Base-by-base conservation (phyloP, 2,329 filamentous ascomycete genomes). In the Cladosporium halotolerans region DNA sequence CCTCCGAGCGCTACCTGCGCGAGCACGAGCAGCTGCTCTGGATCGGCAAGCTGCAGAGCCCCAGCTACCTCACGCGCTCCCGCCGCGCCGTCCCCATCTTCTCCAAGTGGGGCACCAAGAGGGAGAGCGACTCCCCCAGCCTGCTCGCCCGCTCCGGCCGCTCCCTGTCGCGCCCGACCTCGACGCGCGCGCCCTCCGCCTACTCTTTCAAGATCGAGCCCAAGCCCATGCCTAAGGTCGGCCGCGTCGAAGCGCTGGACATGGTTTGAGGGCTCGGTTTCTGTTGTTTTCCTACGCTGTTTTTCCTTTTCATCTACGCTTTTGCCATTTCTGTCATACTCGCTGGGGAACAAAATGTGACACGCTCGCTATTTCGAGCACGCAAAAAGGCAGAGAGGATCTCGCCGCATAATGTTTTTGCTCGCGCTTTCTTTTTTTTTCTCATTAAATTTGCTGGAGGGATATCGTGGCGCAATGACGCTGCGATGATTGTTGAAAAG, bases 1-100 rank as follows among this genome's bases (percentile, higher is more conserved):
- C 76, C 46, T 79, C 80, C 2, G 77, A 81, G 41, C 73, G 80
- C 0, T 83, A 83, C 44, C 73, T 83, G 19, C 76, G 81, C 16
- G 60, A 64, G 47, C 60, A 64, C 52, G 62, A 64, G 53, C 63
- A 65, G 40, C 62, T 64, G 57, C 58, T 63, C 31, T 65, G 61
- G 61, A 58, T 65, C 52, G 56, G 59, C 10, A 60, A 60, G 41
- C 38, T 45, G 33, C 52, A 56, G 40, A 56, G 53, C 47, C 57
- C 57, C 11, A 54, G 56, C 39, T 58, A 61, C 45, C 19, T 57
- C 28, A 52, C 38, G 19, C 44, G 54, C 38, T 44, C 44, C 18
- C 16, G 51, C 6, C 44, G 45, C 18, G 39, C 54, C 10, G 43
- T 53, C 2, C 49, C 54, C 48, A 54, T 49, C 45, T 48, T 50